phyloP scores from a whole-genome alignment of 177 flowering plant species.

The Vitis hybrid region DNA sequence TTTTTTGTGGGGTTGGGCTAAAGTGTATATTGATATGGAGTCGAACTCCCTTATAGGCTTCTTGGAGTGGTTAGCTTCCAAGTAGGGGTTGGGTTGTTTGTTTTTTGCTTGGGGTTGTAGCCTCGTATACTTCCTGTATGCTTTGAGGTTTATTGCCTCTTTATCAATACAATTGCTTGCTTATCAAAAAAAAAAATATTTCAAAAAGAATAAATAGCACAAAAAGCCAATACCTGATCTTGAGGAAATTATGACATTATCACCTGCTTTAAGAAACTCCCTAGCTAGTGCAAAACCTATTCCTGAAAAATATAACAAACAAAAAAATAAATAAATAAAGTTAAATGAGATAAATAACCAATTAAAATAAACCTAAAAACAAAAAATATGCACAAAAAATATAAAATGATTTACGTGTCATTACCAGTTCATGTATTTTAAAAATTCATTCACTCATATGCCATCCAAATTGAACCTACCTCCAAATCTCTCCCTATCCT shows the following conservation, averaged over 20 bases:
- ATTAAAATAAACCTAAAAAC: neutral
- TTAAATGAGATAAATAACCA: neutral
- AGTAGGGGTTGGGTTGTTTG: too few relatives aligned
- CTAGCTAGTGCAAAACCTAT: slow-evolving; percentile 87
- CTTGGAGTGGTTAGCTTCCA: too few relatives aligned
- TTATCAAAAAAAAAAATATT: too few relatives aligned
- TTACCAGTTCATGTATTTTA: neutral
- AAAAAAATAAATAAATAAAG: neutral
- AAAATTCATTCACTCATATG: neutral
- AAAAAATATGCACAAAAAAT: neutral
- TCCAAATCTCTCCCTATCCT: too few relatives aligned
- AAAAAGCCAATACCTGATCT: slow-evolving; percentile 63
- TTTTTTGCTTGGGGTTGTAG: too few relatives aligned
- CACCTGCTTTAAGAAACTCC: slow-evolving; percentile 86
- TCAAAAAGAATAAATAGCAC: neutral
- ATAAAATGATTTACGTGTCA: neutral
- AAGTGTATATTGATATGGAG: too few relatives aligned
- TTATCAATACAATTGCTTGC: too few relatives aligned
- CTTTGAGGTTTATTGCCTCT: too few relatives aligned
- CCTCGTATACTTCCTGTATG: too few relatives aligned
- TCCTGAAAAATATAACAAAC: slow-evolving; percentile 42
- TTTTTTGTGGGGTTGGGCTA: too few relatives aligned
- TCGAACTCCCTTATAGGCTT: too few relatives aligned
- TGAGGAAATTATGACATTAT: slow-evolving; percentile 85
- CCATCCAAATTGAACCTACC: neutral